phyloP scores from a whole-genome alignment of 2,329 filamentous ascomycete species.

The Diaporthe citri region DNA sequence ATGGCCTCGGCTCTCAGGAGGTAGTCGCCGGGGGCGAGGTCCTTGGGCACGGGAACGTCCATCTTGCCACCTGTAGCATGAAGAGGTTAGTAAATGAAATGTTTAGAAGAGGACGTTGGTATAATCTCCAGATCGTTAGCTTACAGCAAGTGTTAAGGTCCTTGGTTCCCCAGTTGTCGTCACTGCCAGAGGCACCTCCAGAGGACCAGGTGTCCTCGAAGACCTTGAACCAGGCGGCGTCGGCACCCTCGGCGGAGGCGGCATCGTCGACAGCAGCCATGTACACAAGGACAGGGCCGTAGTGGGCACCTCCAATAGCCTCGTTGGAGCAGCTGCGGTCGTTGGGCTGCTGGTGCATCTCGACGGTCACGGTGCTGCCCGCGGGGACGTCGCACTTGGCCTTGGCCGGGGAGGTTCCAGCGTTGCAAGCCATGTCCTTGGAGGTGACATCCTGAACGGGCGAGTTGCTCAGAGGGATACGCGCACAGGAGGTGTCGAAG shows the following conservation, averaged over 20 bases:
- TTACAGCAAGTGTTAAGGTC: constrained; percentile 53
- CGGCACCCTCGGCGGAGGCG: constrained; percentile 37
- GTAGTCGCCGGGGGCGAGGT: constrained; percentile 54
- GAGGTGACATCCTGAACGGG: constrained; percentile 61
- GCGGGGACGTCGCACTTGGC: constrained; percentile 61
- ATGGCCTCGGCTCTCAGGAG: constrained; percentile 63
- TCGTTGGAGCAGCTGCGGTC: constrained; percentile 57
- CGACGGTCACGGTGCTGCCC: constrained; percentile 61
- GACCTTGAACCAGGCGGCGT: constrained; percentile 65
- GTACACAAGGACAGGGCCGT: constrained; percentile 64
- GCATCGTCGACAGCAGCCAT: constrained; percentile 62
- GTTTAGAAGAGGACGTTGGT: not conserved
- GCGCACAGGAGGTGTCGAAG: constrained; percentile 59
- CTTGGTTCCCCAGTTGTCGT: constrained; percentile 61
- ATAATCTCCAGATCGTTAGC: not conserved
- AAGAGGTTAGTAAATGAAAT: not conserved
- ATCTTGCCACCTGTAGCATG: constrained; percentile 50
- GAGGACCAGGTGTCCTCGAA: constrained; percentile 59
- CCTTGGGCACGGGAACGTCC: constrained; percentile 52
- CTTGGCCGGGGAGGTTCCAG: constrained; percentile 50
- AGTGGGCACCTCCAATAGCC: constrained; percentile 66
- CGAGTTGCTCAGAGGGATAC: constrained; percentile 63
- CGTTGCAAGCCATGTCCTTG: constrained; percentile 60
- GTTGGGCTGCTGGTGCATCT: constrained; percentile 65
- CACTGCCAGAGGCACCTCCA: constrained; percentile 52